phyloP scores from a whole-genome alignment of 2,329 filamentous ascomycete species.

The Stagonosporopsis tanaceti region DNA sequence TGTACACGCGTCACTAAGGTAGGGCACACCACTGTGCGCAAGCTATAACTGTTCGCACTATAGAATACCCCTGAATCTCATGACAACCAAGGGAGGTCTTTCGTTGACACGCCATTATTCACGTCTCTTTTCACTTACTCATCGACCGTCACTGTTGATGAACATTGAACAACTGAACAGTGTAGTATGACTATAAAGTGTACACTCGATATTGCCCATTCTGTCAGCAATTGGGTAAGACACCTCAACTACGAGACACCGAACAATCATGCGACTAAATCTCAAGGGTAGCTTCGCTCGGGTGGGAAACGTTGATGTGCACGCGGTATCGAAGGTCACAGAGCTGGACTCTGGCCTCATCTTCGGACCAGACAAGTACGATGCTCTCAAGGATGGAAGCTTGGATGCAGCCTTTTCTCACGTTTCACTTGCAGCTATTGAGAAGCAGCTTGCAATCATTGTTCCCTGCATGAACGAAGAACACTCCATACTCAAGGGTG shows the following conservation, averaged over 20 bases:
- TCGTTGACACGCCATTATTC: background rate
- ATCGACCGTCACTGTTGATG: background rate
- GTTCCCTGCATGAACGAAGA: constrained; percentile 30
- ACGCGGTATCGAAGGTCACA: constrained; percentile 17
- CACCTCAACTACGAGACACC: background rate
- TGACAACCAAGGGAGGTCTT: background rate
- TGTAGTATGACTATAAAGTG: background rate
- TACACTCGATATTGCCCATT: background rate
- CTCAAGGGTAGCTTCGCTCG: background rate
- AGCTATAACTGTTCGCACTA: background rate
- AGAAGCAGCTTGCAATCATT: constrained; percentile 22
- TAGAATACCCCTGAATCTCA: background rate
- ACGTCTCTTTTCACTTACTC: background rate
- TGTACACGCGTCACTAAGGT: too few species aligned
- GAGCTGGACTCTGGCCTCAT: constrained; percentile 22
- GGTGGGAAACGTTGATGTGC: constrained; percentile 22
- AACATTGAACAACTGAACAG: background rate
- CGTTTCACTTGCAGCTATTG: constrained; percentile 10
- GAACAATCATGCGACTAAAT: background rate
- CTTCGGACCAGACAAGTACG: background rate
- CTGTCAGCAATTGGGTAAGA: background rate
- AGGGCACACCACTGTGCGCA: too few species aligned
- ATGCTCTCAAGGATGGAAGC: background rate
- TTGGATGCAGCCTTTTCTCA: constrained; percentile 14
- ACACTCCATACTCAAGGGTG: constrained; percentile 18